Evolutionary conservation across 2,329 filamentous ascomycete species (phyloP), one percentile per base, ranked within the genome.

Genomic region (Penicillium sp.): DNA sequence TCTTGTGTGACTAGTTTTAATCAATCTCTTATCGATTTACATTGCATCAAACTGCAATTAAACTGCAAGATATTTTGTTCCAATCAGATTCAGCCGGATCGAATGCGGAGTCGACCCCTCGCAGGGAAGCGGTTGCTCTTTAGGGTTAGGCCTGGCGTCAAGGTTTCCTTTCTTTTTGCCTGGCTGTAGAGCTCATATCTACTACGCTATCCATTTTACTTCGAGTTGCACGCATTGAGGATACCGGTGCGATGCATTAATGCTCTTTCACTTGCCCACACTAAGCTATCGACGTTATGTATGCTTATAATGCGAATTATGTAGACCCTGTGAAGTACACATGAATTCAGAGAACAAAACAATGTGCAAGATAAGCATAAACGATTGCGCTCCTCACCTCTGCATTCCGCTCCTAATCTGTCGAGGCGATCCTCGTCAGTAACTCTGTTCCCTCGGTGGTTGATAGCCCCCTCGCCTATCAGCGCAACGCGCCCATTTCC

Each of bases 31-130:
- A 8, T 27, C 24, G 24, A 27, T 27, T 27, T 27, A 1, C 24
- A 27, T 27, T 18, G 18, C 18, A 18, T 18, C 18, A 18, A 18
- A 18, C 18, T 18, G 18, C 18, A 18, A 8, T 27, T 27, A 8
- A 27, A 27, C 24, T 27, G 24, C 1, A 27, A 31, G 24, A n/a
- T 22, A 11, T 31, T 43, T 39, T 49, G 3, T n/a, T 24, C 24
- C 18, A 24, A 45, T 51, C 18, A 43, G 5, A 38, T 39, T 16
- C 21, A 2, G 11, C 31, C 18, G 13, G 49, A 52, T 52, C 54
- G n/a, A 42, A 55, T 42, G 52, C 48, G 42, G 51, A 54, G 47
- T 24, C 18, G 24, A 40, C 39, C 55, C 55, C 55, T 59, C 51
- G 50, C 44, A 47, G 22, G 55, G 47, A 55, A 46, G 21, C 22